A percentile compares a stretch with the other conserved stretches of the same genome.
Conservation (phyloP, 1,139 yeast species). For the Pichia sp. region DNA sequence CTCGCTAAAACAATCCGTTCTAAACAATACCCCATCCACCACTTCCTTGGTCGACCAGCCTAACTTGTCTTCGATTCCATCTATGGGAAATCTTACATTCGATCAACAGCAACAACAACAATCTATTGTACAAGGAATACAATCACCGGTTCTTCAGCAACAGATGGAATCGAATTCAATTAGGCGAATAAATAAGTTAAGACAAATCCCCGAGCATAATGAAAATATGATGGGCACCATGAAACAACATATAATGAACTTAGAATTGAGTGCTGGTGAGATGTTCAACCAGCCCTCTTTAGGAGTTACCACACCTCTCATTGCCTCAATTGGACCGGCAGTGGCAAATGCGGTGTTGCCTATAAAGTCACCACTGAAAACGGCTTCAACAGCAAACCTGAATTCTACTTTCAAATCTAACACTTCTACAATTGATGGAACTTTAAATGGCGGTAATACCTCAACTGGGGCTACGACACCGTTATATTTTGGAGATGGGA, state of each 20-base stretch:
- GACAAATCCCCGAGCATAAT: conserved; percentile 15
- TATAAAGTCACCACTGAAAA: conserved; percentile 25
- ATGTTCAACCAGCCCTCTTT: conserved; percentile 12
- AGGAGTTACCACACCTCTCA: conserved; percentile 32
- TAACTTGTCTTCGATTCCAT: conserved; percentile 32
- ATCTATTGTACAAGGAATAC: neutral
- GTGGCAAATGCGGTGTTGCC: conserved; percentile 32
- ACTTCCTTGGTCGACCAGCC: conserved; percentile 28
- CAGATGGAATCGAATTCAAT: conserved; percentile 1
- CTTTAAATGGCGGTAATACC: neutral
- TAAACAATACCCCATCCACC: conserved; percentile 16
- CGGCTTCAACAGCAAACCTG: conserved; percentile 3
- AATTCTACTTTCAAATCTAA: neutral
- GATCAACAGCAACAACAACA: conserved; percentile 6
- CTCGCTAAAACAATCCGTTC: conserved; percentile 39
- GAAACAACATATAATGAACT: conserved; percentile 24
- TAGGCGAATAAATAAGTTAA: conserved; percentile 9
- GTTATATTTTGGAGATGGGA: conserved; percentile 5
- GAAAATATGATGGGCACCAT: conserved; percentile 13
- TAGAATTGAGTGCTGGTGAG: conserved; percentile 17
- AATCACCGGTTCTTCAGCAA: conserved; percentile 7
- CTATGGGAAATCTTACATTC: conserved; percentile 27
- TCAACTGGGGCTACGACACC: conserved; percentile 8
- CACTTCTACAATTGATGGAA: conserved; percentile 6
- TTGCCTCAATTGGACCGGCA: conserved; percentile 32